A percentile compares a stretch with the other conserved stretches of the same genome.
Conservation (phyloP, 1,284 basidiomycete genomes). For the Baeospora myosura region DNA sequence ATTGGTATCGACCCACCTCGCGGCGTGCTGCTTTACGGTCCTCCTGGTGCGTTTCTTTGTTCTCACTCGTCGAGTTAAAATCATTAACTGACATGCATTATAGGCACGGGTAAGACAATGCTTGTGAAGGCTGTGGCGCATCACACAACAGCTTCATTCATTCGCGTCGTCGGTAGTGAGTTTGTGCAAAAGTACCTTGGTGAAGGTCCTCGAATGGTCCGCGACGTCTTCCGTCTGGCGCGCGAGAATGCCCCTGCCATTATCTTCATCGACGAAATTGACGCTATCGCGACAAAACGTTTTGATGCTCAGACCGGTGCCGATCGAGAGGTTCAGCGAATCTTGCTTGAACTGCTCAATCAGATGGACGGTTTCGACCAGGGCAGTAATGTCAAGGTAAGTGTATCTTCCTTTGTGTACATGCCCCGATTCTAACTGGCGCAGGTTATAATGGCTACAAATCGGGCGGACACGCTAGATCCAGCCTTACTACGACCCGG, state of each 20-base stretch:
- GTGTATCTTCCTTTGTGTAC: background rate
- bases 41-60: slow-evolving; percentile 57
- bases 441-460: slow-evolving; percentile 98
- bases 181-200: slow-evolving; percentile 99
- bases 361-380: slow-evolving; percentile 99
- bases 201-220: slow-evolving; percentile 99
- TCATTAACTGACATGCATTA: slow-evolving; percentile 4
- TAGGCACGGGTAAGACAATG: slow-evolving; percentile 99
- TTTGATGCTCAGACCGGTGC: slow-evolving; percentile 99
- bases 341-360: slow-evolving; percentile 95
- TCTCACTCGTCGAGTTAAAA: background rate
- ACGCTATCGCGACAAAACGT: slow-evolving; percentile 98
- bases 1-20: slow-evolving; percentile 99
- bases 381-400: slow-evolving; percentile 95
- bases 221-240: slow-evolving; percentile 97
- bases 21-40: slow-evolving; percentile 89
- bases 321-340: slow-evolving; percentile 98
- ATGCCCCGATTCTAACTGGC: slow-evolving; percentile 3
- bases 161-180: slow-evolving; percentile 96
- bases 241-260: slow-evolving; percentile 97
- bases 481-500: slow-evolving; percentile 96
- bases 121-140: slow-evolving; percentile 97
- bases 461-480: slow-evolving; percentile 93
- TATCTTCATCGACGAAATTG: slow-evolving; percentile 99
- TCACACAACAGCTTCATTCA: slow-evolving; percentile 95